Conservation (phyloP, 2,329 filamentous ascomycete species). For the Pseudocercospora vitis region DNA sequence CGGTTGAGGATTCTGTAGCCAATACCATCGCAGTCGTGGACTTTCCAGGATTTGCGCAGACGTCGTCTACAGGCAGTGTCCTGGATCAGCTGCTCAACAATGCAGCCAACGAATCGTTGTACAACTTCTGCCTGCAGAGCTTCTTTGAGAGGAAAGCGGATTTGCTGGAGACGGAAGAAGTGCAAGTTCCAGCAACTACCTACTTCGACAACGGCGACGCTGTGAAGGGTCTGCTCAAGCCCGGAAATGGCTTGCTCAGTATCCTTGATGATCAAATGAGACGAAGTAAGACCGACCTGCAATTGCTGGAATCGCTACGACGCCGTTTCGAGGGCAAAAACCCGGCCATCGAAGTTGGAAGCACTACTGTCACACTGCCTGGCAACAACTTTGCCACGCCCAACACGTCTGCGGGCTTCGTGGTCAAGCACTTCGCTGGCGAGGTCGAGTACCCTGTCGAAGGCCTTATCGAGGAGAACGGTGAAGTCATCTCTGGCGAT, state of each 20-base stretch:
- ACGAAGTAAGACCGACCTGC: slow-evolving; percentile 81
- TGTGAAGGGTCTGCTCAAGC: slow-evolving; percentile 85
- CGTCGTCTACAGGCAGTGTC: slow-evolving; percentile 76
- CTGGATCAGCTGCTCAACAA: slow-evolving; percentile 95
- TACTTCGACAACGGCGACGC: slow-evolving; percentile 98
- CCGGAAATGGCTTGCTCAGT: slow-evolving; percentile 86
- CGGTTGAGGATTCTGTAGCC: slow-evolving; percentile 79
- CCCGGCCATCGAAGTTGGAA: slow-evolving; percentile 77
- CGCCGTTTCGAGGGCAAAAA: slow-evolving; percentile 96
- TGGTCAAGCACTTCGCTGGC: slow-evolving; percentile 91
- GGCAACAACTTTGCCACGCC: slow-evolving; percentile 88
- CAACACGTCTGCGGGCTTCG: slow-evolving; percentile 78
- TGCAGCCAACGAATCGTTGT: slow-evolving; percentile 85
- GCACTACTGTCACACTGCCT: slow-evolving; percentile 71
- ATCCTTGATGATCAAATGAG: slow-evolving; percentile 96
- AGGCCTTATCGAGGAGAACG: slow-evolving; percentile 89
- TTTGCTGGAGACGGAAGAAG: slow-evolving; percentile 89
- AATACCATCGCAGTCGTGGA: slow-evolving; percentile 96
- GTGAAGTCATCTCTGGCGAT: slow-evolving; percentile 92
- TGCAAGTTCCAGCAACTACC: slow-evolving; percentile 83
- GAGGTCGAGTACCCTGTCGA: slow-evolving; percentile 92
- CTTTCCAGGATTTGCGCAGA: slow-evolving; percentile 91
- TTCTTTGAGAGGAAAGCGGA: slow-evolving; percentile 96
- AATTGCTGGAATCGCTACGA: slow-evolving; percentile 84
- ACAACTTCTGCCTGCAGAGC: slow-evolving; percentile 89